phyloP scores from a whole-genome alignment of 2,329 filamentous ascomycete species.

The Microsporum canis region DNA sequence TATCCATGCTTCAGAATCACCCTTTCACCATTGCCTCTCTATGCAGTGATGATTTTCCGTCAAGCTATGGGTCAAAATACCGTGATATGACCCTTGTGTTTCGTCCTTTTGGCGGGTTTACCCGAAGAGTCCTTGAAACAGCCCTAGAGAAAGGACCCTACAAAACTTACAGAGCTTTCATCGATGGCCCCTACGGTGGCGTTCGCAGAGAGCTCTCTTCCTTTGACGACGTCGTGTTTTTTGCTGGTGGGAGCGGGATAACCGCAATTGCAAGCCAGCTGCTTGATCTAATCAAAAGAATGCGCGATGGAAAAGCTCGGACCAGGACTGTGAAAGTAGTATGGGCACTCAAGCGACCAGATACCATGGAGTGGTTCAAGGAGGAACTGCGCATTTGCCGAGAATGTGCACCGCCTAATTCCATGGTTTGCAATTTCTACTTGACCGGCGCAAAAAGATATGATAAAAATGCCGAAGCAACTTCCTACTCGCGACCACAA shows the following conservation, averaged over 20 bases:
- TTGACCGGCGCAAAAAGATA: constrained; percentile 64
- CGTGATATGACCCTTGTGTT: constrained; percentile 86
- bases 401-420: constrained; percentile 76
- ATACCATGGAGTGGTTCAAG: constrained; percentile 96
- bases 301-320: constrained; percentile 88
- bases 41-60: constrained; percentile 87
- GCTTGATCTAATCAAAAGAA: constrained; percentile 86
- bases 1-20: constrained; percentile 83
- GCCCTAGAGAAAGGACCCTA: constrained; percentile 77
- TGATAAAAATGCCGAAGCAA: constrained; percentile 30
- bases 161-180: constrained; percentile 81
- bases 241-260: constrained; percentile 88
- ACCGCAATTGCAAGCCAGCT: constrained; percentile 87
- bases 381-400: constrained; percentile 87
- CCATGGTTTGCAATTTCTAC: constrained; percentile 88
- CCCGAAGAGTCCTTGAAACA: constrained; percentile 68
- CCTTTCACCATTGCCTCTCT: constrained; percentile 91
- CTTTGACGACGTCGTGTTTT: constrained; percentile 86
- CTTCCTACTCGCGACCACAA: constrained; percentile 44
- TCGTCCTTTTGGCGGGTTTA: constrained; percentile 84
- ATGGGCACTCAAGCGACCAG: constrained; percentile 84
- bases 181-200: constrained; percentile 90
- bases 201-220: constrained; percentile 83
- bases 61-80: constrained; percentile 77
- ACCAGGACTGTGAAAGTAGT: constrained; percentile 83